Conservation (phyloP, 2,329 filamentous ascomycete genomes). For the Talaromyces sp. region DNA sequence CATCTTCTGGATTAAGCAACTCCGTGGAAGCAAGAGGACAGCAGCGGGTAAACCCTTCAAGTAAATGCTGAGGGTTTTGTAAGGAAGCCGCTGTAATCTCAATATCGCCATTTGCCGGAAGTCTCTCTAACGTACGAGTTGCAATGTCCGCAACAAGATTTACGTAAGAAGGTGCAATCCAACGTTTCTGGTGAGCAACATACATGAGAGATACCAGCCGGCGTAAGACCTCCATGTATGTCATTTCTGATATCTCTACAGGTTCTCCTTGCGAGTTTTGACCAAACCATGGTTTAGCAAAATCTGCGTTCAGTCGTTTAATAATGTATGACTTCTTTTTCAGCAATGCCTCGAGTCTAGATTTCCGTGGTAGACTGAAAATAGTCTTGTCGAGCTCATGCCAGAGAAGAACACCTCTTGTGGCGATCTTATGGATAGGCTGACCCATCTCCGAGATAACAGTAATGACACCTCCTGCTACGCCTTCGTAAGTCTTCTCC, state of each 20-base stretch:
- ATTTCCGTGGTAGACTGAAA: conserved; percentile 20
- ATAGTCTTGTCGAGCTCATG: conserved; percentile 33
- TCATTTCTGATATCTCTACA: conserved; percentile 92
- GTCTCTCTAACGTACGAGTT: conserved; percentile 78
- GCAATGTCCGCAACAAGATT: conserved; percentile 91
- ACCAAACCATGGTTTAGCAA: conserved; percentile 96
- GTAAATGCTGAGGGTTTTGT: not conserved
- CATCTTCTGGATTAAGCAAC: conserved; percentile 1
- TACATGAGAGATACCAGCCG: conserved; percentile 88
- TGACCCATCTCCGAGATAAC: conserved; percentile 55
- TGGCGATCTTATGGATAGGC: conserved; percentile 41
- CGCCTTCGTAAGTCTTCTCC: conserved; percentile 90
- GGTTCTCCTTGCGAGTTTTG: conserved; percentile 74
- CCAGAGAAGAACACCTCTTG: conserved; percentile 37
- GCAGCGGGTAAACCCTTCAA: not conserved
- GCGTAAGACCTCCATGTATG: conserved; percentile 79
- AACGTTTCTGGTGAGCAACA: conserved; percentile 65
- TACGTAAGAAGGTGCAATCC: conserved; percentile 82
- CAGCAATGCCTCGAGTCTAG: conserved; percentile 56
- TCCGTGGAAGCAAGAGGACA: not conserved
- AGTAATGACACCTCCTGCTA: conserved; percentile 89
- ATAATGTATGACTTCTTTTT: conserved; percentile 69
- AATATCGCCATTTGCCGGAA: not conserved
- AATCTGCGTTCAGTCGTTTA: conserved; percentile 83
- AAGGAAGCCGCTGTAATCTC: not conserved